phyloP scores from a whole-genome alignment of 176 grass and related monocot genomes.

The Pontederia crassipes region DNA sequence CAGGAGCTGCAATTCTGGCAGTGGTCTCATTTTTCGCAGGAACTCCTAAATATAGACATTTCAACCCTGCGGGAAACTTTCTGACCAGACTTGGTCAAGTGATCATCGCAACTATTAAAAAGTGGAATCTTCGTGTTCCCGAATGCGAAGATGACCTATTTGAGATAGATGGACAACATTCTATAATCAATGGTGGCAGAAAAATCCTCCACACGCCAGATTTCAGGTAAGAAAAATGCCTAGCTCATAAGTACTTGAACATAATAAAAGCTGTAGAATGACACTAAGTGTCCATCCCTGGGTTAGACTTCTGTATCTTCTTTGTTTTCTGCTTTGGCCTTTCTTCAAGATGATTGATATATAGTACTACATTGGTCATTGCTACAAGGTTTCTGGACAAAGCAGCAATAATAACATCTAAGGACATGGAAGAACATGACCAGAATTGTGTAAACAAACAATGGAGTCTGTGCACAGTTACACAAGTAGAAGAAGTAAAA shows the following conservation, averaged over 20 bases:
- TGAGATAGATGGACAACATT: slow-evolving; percentile 15
- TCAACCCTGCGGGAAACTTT: slow-evolving; percentile 27
- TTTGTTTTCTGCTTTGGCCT: neutral
- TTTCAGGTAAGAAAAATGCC: slow-evolving; percentile 22
- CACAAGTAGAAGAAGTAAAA: slow-evolving; percentile 35
- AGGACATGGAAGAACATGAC: neutral
- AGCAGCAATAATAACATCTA: slow-evolving; percentile 24
- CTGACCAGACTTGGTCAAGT: slow-evolving; percentile 37
- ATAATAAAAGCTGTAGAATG: no score
- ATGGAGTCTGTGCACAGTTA: slow-evolving; percentile 7
- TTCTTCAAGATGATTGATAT: neutral
- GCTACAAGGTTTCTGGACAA: slow-evolving; percentile 40
- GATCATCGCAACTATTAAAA: slow-evolving; percentile 24
- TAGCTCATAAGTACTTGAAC: neutral
- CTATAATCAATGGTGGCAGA: slow-evolving; percentile 14
- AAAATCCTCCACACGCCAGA: slow-evolving; percentile 41
- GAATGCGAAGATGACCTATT: slow-evolving; percentile 25
- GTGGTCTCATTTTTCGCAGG: slow-evolving; percentile 24
- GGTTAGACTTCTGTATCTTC: neutral
- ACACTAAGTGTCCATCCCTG: neutral
- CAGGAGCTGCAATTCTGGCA: slow-evolving; percentile 9
- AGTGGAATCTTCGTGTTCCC: slow-evolving; percentile 22
- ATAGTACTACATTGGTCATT: neutral
- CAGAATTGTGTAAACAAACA: neutral
- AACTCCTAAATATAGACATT: slow-evolving; percentile 30